A percentile compares a stretch with the other conserved stretches of the same genome.
Conservation (phyloP, 495 filamentous ascomycete species). For the Lindgomyces ingoldianus region DNA sequence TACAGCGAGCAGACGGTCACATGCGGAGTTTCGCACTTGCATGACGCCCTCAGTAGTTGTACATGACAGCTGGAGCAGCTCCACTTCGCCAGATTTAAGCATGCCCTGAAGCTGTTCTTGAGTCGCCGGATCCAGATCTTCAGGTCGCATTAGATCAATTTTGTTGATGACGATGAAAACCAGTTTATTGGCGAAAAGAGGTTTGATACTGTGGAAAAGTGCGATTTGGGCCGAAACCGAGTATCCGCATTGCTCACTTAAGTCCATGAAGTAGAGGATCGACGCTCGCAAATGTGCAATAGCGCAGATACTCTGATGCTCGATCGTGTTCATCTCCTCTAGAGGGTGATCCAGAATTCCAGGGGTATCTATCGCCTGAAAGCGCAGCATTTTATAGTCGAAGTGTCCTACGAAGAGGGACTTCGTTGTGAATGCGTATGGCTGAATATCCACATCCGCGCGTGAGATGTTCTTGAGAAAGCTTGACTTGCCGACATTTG, state of each 20-base stretch:
- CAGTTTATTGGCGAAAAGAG: slow-evolving; percentile 94
- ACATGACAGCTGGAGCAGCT: slow-evolving; percentile 88
- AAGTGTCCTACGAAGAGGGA: slow-evolving; percentile 96
- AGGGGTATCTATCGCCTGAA: slow-evolving; percentile 86
- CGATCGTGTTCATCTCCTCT: slow-evolving; percentile 99
- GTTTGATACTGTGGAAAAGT: slow-evolving; percentile 93
- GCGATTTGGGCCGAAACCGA: slow-evolving; percentile 87
- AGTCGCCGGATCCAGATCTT: slow-evolving; percentile 81
- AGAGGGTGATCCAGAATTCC: slow-evolving; percentile 97
- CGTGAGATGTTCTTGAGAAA: slow-evolving; percentile 89
- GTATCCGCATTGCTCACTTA: slow-evolving; percentile 97
- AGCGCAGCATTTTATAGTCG: slow-evolving; percentile 96
- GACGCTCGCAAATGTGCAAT: slow-evolving; percentile 94
- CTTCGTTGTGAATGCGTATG: slow-evolving; percentile 98
- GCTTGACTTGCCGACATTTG: slow-evolving; percentile 95
- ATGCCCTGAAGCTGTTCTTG: slow-evolving; percentile 76
- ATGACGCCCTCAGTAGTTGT: slow-evolving; percentile 94
- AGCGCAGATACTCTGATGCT: slow-evolving; percentile 97
- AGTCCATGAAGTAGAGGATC: slow-evolving; percentile 97
- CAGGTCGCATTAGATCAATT: slow-evolving; percentile 85
- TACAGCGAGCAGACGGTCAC: slow-evolving; percentile 88
- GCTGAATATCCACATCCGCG: slow-evolving; percentile 96
- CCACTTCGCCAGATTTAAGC: slow-evolving; percentile 81
- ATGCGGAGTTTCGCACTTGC: slow-evolving; percentile 89
- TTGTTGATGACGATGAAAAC: slow-evolving; percentile 98